Evolutionary conservation across 495 filamentous ascomycete genomes (phyloP), one percentile per base, ranked within the genome.

Genomic region (Trichoderma parareesei): DNA sequence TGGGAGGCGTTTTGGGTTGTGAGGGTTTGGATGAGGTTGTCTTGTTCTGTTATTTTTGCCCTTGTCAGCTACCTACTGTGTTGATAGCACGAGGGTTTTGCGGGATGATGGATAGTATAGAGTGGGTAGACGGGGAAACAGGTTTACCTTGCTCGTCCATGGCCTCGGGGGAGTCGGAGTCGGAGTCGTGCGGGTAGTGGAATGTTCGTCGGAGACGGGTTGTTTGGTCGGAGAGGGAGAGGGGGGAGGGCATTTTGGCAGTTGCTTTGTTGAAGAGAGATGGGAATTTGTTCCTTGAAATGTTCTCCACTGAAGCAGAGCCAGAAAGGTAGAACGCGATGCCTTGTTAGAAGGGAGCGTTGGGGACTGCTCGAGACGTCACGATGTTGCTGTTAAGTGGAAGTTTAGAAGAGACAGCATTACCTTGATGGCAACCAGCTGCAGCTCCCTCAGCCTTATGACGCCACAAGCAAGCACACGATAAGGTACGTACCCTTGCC

Each of bases 101-200:
- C 44, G 69, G 66, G 63, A 71, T 65, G 62, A 43, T 7, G 63
- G 38, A 40, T 11, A 60, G 65, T 55, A 33, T 62, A 60, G 60
- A 7, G 65, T 65, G 48, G 62, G 40, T 48, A 49, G 63, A 38
- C 18, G 46, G 35, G 27, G 44, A 16, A 16, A 40, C 33, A 18
- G 46, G 48, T 65, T 63, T 60, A 86, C 85, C 85, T 81, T 89
- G 81, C 71, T 89, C 88, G 67, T 89, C 87, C 41, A 87, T 69
- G 64, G 86, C 79, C 65, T 83, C 77, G 20, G 80, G 79, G 62
- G 79, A 76, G 40, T 80, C 76, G 53, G 78, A 74, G 18, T 67
- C 60, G n/a, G 64, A 41, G 14, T 66, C 65, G 63, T 78, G 78
- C 48, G 84, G 82, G 77, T 89, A 89, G 13, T 77, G 81, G 73